Conservation (phyloP, 2,329 filamentous ascomycete species). For the Xylariaceae sp. region DNA sequence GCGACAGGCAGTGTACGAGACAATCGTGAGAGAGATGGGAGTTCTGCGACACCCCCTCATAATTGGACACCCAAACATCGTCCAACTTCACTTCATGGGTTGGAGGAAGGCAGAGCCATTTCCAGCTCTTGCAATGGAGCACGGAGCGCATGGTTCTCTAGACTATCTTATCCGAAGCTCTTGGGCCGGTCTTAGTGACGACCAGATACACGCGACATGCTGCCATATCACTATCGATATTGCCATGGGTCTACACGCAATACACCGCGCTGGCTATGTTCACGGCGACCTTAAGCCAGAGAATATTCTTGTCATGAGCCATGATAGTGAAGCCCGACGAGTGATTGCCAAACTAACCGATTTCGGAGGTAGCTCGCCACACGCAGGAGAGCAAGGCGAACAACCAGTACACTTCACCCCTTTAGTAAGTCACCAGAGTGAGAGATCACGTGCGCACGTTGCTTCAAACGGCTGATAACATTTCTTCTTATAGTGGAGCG, state of each 20-base stretch:
- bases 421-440: slow-evolving; percentile 1
- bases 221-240: slow-evolving; percentile 11
- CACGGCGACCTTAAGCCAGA: slow-evolving; percentile 13
- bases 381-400: background rate
- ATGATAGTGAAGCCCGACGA: background rate
- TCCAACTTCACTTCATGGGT: slow-evolving; percentile 7
- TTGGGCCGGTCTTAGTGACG: background rate
- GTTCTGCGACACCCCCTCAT: slow-evolving; percentile 1
- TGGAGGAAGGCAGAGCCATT: slow-evolving; percentile 7
- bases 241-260: slow-evolving; percentile 10
- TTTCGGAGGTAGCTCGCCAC: slow-evolving; percentile 9
- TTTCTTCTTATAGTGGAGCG: slow-evolving; percentile 3
- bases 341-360: slow-evolving; percentile 10
- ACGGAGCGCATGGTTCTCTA: slow-evolving; percentile 5
- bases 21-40: slow-evolving; percentile 9
- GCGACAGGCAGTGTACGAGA: slow-evolving; percentile 4
- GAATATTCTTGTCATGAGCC: slow-evolving; percentile 10
- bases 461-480: too few species aligned
- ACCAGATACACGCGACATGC: background rate
- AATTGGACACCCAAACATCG: slow-evolving; percentile 7
- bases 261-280: slow-evolving; percentile 6
- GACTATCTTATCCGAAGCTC: slow-evolving; percentile 7
- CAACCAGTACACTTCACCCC: slow-evolving; percentile 9
- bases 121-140: slow-evolving; percentile 7
- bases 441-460: too few species aligned